phyloP scores from a whole-genome alignment of 2,329 filamentous ascomycete species.

The Teratosphaeria epicoccoides region DNA sequence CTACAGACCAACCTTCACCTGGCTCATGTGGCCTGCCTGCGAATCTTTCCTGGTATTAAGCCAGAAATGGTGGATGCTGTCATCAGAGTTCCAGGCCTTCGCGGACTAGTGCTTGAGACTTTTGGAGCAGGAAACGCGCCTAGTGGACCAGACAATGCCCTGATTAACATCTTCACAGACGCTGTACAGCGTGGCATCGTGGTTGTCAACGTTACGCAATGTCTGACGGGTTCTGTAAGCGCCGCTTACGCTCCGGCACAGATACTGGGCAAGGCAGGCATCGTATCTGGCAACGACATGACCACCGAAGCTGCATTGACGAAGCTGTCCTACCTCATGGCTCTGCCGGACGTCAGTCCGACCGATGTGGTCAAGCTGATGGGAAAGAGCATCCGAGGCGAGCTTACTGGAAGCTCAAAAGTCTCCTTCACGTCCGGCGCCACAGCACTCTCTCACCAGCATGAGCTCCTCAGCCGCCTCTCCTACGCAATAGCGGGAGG shows the following conservation, averaged over 20 bases:
- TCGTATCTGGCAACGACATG: conserved; percentile 81
- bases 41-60: conserved; percentile 85
- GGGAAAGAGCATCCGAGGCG: conserved; percentile 66
- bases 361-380: conserved; percentile 60
- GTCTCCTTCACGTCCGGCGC: neutral
- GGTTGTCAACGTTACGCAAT: conserved; percentile 87
- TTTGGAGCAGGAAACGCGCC: conserved; percentile 91
- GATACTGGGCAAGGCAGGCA: conserved; percentile 68
- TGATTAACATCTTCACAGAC: conserved; percentile 65
- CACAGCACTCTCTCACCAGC: neutral
- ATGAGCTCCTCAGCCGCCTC: conserved; percentile 1
- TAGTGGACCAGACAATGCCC: conserved; percentile 64
- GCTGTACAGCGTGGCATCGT: conserved; percentile 73
- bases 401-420: conserved; percentile 49
- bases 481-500: conserved; percentile 1
- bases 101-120: conserved; percentile 77
- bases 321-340: conserved; percentile 75
- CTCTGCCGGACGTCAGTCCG: conserved; percentile 46
- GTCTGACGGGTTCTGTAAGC: conserved; percentile 46
- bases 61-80: conserved; percentile 83
- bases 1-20: conserved; percentile 63
- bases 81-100: conserved; percentile 61
- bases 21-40: conserved; percentile 77
- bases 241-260: conserved; percentile 39
- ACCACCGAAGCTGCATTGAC: conserved; percentile 85